Base-by-base conservation (phyloP, 2,329 filamentous ascomycete species). In the Cephalotrichum gorgonifer region DNA sequence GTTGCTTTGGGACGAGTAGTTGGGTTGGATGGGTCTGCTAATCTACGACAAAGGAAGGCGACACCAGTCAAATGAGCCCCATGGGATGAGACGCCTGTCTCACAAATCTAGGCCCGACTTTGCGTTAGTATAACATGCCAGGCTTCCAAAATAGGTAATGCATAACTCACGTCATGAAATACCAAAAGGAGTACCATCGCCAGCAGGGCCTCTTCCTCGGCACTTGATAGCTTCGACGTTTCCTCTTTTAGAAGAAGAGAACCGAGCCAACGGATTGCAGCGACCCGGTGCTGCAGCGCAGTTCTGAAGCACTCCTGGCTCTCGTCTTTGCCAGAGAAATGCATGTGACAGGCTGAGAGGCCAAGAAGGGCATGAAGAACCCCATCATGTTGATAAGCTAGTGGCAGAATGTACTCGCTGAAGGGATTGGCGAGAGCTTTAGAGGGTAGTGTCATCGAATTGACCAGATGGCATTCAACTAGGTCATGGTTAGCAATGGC, bases 321-420 rank as follows among this genome's bases (percentile, higher is more conserved):
- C 15, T 48, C 49, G 1, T 51, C 45, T 2, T 48, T 51, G 0
- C 54, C 46, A 2, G 53, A 58, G 3, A 53, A 50, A 7, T 53
- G 15, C 45, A 62, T 53, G 20, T 62, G 58, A 1, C 60, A 61
- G 5, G 58, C 45, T 0, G 60, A 50, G 2, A 62, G 31, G 1
- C 60, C 60, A 1, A 62, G 53, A 1, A 62, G 25, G 0, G 60
- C 57, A 22, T 62, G 58, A 0, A 62, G 44, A 1, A 62, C 57
- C 0, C 58, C 59, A 3, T 52, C 53, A 4, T 62, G 55, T 8
- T 54, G 53, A 20, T 55, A 52, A 1, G 57, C 58, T 3, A 61
- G 52, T 0, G 59, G 57, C 1, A 61, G 25, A 1, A 61, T 28
- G 17, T 57, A 46, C 2, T 56, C 47, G 5, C 51, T 48, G 3